These are phyloP conservation scores for Nymphaea thermarum DNA, from an alignment of 164 flowering plant genomes.

Conservation along the genomic window DNA sequence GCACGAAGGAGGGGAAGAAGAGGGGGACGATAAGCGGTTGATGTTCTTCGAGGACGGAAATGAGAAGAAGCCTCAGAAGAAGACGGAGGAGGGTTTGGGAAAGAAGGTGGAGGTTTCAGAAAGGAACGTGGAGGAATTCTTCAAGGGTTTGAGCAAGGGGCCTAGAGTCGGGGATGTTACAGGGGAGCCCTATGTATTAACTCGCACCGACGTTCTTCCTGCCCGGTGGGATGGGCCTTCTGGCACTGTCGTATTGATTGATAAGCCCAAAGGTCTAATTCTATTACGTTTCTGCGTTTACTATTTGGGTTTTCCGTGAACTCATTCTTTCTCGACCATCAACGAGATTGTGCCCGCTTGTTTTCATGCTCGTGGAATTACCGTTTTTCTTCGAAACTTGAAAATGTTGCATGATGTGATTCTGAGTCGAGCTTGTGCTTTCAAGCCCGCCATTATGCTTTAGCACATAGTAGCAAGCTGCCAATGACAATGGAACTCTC, in stretches of 20 bases:
- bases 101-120: constrained; percentile 32
- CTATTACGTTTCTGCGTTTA: not conserved
- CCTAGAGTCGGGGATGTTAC: constrained; percentile 27
- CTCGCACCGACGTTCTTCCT: constrained; percentile 63
- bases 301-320: not conserved
- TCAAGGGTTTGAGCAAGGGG: constrained; percentile 87
- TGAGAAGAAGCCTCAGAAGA: constrained; percentile 8
- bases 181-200: constrained; percentile 58
- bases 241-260: constrained; percentile 79
- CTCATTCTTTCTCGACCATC: not conserved
- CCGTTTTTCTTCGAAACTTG: no score
- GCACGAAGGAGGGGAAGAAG: no score
- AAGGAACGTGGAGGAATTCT: constrained; percentile 91
- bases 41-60: constrained; percentile 61
- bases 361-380: no score
- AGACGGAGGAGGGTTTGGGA: constrained; percentile 9
- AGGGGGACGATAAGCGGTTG: constrained; percentile 34
- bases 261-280: constrained; percentile 83
- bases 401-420: not conserved
- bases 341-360: no score
- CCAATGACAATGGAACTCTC: no score
- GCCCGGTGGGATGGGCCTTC: constrained; percentile 71
- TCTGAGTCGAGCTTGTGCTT: no score
- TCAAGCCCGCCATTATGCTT: not conserved
- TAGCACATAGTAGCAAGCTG: no score